These are phyloP conservation scores for Diaporthe sp. DNA, from an alignment of 2,329 filamentous ascomycete species.

Conservation along the genomic window DNA sequence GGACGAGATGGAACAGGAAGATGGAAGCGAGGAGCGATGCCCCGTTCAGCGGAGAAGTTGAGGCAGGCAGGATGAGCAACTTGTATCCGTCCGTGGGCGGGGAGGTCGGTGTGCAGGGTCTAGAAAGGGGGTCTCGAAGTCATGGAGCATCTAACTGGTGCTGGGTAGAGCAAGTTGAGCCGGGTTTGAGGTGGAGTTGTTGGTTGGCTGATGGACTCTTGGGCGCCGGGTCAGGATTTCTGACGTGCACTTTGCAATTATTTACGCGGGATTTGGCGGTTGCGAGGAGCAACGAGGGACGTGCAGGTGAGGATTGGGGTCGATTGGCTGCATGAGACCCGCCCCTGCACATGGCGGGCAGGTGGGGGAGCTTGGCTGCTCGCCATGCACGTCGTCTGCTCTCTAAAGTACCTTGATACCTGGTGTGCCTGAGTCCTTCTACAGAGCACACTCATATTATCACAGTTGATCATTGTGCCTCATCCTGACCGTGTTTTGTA, in stretches of 20 bases:
- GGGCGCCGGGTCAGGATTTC: not conserved
- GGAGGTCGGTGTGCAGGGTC: slow-evolving; percentile 15
- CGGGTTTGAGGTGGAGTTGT: slow-evolving; percentile 30
- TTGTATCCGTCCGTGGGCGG: slow-evolving; percentile 7
- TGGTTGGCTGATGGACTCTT: slow-evolving; percentile 25
- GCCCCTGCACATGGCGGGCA: not conserved
- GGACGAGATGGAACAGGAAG: slow-evolving; percentile 42
- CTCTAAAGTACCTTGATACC: too few relatives aligned
- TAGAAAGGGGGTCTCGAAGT: slow-evolving; percentile 12
- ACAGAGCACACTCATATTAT: not conserved
- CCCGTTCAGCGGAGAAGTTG: slow-evolving; percentile 40
- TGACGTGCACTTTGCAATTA: slow-evolving; percentile 35
- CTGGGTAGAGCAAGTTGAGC: slow-evolving; percentile 18
- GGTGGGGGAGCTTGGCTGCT: slow-evolving; percentile 14
- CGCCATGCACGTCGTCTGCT: not conserved
- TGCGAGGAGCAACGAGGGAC: slow-evolving; percentile 28
- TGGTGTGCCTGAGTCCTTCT: too few relatives aligned
- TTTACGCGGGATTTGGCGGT: slow-evolving; percentile 34
- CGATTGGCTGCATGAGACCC: slow-evolving; percentile 17
- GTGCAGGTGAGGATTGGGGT: not conserved
- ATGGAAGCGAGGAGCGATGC: slow-evolving; percentile 43
- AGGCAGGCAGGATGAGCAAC: slow-evolving; percentile 43
- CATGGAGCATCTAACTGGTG: not conserved
- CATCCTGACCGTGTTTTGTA: too few relatives aligned
- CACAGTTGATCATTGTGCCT: too few relatives aligned